Base-by-base conservation (phyloP, 2,329 filamentous ascomycete species). In the Sporothrix dimorphospora region DNA sequence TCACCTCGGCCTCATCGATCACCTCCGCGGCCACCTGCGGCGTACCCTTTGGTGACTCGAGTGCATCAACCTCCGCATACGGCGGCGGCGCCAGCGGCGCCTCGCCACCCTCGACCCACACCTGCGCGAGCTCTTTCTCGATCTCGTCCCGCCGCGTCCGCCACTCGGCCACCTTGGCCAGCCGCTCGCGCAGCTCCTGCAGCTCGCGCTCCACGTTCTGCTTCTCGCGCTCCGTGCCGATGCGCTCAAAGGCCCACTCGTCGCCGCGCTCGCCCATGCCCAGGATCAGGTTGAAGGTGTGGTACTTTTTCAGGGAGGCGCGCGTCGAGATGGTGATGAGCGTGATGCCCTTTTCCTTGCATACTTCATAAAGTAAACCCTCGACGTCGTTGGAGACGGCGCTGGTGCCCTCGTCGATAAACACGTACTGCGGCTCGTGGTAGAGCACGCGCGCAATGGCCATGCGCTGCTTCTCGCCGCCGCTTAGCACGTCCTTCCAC, bases 401-500 rank as follows among this genome's bases (percentile, higher is more conserved):
- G 73, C 92, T 97, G 0, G 96, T 99, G 8, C 94, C 95, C 81
- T 99, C 96, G 75, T 99, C 96, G 72, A 99, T 90, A 77, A 99
- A 94, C 1, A 94, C 96, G 79, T 97, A 99, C 73, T 92, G 87
- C 19, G 96, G 96, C 82, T 98, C 95, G 79, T 99, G 96, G 79
- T 99, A 99, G 53, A 98, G 84, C 67, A 99, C 81, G 59, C 96
- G 86, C 4, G 97, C 95, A 77, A 99, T 94, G 0, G 90, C 94
- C 88, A 99, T 93, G 27, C 96, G 87, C 83, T 99, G 96, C 84
- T 99, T 99, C 85, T 99, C 96, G 14, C 96, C 96, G 51, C 96
- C 96, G 75, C 92, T 95, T n/a, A 99, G 86, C 4, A 99, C 94
- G 77, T 98, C 95, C 82, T 98, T 98, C 96, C 96, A 99, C 79